Conservation (phyloP, 176 grass and related monocot species). For the Elymus sibiricus region DNA sequence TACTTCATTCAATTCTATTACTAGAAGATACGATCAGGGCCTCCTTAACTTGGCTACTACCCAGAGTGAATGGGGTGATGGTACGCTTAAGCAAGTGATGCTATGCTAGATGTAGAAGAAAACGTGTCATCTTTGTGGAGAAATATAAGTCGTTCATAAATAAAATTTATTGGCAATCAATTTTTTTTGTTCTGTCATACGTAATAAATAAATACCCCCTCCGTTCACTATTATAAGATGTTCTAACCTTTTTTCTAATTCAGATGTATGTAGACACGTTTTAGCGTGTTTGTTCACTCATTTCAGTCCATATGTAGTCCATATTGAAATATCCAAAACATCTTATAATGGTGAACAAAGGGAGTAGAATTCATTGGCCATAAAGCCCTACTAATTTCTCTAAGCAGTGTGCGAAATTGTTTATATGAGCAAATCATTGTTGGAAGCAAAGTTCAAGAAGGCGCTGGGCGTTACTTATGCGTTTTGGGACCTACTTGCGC, state of each 20-base stretch:
- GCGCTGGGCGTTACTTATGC: too few relatives aligned
- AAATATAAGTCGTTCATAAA: not conserved
- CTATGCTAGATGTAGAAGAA: not conserved
- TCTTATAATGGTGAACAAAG: too few relatives aligned
- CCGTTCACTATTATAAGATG: too few relatives aligned
- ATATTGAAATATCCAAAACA: too few relatives aligned
- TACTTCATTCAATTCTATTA: not conserved
- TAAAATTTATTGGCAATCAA: not conserved
- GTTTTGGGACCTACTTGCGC: too few relatives aligned
- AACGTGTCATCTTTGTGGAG: too few relatives aligned
- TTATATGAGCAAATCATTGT: not conserved
- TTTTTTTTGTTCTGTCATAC: too few relatives aligned
- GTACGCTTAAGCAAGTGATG: not conserved
- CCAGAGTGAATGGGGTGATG: not conserved
- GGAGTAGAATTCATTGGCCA: not conserved
- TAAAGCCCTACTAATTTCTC: not conserved
- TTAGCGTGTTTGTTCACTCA: too few relatives aligned
- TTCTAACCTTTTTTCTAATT: too few relatives aligned
- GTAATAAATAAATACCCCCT: not conserved
- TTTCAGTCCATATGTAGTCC: too few relatives aligned
- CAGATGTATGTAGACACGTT: too few relatives aligned
- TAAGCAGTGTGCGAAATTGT: not conserved
- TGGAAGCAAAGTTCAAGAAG: not conserved
- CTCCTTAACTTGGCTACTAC: not conserved
- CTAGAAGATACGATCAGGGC: not conserved